These are phyloP conservation scores for Aegilops tauschii DNA, from an alignment of 176 grass and related monocot genomes.

Conservation along the genomic window DNA sequence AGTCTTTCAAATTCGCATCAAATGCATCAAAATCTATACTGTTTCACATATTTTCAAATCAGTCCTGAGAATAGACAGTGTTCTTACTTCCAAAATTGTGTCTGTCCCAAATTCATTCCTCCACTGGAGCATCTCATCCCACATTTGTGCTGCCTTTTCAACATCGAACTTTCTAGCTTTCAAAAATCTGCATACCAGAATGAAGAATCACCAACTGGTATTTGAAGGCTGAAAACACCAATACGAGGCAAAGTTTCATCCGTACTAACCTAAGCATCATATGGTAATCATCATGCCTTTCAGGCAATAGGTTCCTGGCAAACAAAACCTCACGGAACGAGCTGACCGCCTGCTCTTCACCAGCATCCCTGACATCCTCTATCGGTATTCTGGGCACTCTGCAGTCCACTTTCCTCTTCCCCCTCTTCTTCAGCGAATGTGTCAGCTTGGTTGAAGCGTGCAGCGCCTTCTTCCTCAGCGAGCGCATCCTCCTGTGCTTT, in stretches of 20 bases:
- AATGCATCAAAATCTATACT: background rate
- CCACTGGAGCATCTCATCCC: constrained; percentile 88
- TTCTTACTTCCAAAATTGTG: constrained; percentile 76
- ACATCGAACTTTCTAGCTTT: constrained; percentile 93
- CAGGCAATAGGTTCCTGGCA: constrained; percentile 63
- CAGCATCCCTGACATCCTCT: constrained; percentile 88
- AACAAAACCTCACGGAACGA: constrained; percentile 73
- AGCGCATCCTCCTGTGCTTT: constrained; percentile 63
- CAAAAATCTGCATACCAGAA: constrained; percentile 73
- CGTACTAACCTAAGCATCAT: constrained; percentile 68
- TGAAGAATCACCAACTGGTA: constrained; percentile 29
- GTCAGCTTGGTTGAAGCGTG: constrained; percentile 78
- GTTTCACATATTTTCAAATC: background rate
- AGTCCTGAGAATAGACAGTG: background rate
- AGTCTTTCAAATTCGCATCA: background rate
- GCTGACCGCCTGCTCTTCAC: constrained; percentile 77
- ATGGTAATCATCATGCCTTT: constrained; percentile 92
- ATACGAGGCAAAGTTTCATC: background rate
- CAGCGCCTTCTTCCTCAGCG: constrained; percentile 78
- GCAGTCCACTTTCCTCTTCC: constrained; percentile 78
- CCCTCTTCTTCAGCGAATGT: constrained; percentile 95
- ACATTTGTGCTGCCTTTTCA: constrained; percentile 91
- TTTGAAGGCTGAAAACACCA: constrained; percentile 27
- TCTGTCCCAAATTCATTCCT: constrained; percentile 88
- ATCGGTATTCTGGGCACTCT: constrained; percentile 66